phyloP scores from a whole-genome alignment of 306 rosid genomes.

The Dryas drummondii region DNA sequence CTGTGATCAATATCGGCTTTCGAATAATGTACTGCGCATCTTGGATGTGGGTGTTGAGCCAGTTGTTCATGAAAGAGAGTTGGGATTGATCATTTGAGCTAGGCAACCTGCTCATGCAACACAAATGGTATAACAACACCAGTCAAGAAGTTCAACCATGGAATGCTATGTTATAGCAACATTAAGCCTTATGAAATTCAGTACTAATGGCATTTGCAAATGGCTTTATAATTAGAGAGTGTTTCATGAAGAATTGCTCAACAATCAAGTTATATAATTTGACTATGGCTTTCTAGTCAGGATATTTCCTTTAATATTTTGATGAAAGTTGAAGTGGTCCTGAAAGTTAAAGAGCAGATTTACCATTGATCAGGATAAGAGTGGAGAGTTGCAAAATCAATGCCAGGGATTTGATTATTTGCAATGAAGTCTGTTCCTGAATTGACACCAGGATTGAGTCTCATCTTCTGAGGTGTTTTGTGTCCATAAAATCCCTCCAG shows the following conservation, averaged over 20 bases:
- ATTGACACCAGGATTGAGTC: constrained; percentile 59
- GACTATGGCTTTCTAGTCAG: too few relatives aligned
- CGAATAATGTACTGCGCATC: constrained; percentile 61
- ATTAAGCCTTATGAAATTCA: too few relatives aligned
- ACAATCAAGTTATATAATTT: too few relatives aligned
- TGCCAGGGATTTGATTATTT: constrained; percentile 56
- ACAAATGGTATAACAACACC: not conserved
- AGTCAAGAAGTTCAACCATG: not conserved
- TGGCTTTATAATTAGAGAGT: not conserved
- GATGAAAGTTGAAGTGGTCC: not conserved
- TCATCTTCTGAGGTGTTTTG: constrained; percentile 66
- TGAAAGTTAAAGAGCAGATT: not conserved
- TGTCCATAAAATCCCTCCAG: constrained; percentile 90
- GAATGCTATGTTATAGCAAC: too few relatives aligned
- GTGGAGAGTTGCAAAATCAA: constrained; percentile 87
- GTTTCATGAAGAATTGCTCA: too few relatives aligned
- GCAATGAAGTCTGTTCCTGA: constrained; percentile 85
- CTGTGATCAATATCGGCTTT: constrained; percentile 68
- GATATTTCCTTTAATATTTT: not conserved
- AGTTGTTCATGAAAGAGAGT: constrained; percentile 67
- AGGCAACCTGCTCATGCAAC: constrained; percentile 49
- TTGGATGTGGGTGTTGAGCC: constrained; percentile 66
- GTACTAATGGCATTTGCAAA: not conserved
- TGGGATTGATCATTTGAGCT: constrained; percentile 54
- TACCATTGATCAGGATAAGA: constrained; percentile 96